phyloP scores from a whole-genome alignment of 352 stramenopile genomes.

The Discostella stelligera region DNA sequence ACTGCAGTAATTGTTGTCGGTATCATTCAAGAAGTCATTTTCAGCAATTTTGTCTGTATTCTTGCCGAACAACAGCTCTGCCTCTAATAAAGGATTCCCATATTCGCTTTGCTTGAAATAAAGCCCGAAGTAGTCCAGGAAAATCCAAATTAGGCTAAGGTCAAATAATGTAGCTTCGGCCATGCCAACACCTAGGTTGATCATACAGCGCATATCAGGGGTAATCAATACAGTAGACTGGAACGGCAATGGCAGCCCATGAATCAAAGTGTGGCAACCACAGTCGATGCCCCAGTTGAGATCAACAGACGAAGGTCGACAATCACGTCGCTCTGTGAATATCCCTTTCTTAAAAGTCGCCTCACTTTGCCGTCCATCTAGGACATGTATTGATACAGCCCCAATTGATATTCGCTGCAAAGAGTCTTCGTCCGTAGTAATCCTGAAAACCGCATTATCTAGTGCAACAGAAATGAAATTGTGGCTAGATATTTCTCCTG shows the following conservation, averaged over 20 bases:
- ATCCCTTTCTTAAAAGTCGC: conserved; percentile 36
- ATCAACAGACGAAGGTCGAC: conserved; percentile 57
- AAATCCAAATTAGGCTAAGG: conserved; percentile 71
- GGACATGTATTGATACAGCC: conserved; percentile 47
- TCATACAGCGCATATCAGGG: conserved; percentile 67
- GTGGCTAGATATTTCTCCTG: conserved; percentile 11
- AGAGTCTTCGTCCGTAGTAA: conserved; percentile 52
- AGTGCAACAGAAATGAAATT: conserved; percentile 49
- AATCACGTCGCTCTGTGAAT: conserved; percentile 20
- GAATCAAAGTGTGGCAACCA: conserved; percentile 58
- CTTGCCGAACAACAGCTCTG: conserved; percentile 39
- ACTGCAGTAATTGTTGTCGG: conserved; percentile 51
- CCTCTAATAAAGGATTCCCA: conserved; percentile 73
- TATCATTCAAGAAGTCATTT: conserved; percentile 12
- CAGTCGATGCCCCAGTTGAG: conserved; percentile 69
- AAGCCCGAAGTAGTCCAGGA: conserved; percentile 78
- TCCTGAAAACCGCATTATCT: conserved; percentile 51
- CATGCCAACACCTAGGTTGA: conserved; percentile 75
- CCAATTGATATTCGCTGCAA: conserved; percentile 46
- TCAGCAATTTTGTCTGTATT: conserved; percentile 26
- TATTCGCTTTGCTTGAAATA: conserved; percentile 78
- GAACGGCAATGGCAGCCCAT: conserved; percentile 69
- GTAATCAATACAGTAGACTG: conserved; percentile 79
- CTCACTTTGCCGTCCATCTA: conserved; percentile 25
- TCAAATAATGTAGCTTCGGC: conserved; percentile 62